These are phyloP conservation scores for Solanum bulbocastanum DNA, from an alignment of 257 asterid genomes.

Conservation along the genomic window DNA sequence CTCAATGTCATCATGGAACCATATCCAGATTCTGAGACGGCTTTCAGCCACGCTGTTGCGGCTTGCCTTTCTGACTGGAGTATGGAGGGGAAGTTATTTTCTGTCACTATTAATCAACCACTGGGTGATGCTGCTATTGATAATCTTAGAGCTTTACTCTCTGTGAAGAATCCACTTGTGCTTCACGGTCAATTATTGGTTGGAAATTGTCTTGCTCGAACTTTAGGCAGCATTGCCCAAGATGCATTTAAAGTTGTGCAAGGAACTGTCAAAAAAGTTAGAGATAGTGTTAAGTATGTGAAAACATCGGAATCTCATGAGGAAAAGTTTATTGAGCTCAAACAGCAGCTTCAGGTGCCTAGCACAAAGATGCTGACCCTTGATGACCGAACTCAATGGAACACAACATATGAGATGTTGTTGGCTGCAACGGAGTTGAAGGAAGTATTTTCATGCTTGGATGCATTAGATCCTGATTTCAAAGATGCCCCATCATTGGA, in stretches of 20 bases:
- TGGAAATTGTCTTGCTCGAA: constrained; percentile 77
- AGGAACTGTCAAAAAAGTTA: constrained; percentile 53
- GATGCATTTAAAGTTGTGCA: constrained; percentile 40
- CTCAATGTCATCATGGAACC: constrained; percentile 89
- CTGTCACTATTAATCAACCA: constrained; percentile 64
- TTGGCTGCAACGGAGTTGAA: constrained; percentile 68
- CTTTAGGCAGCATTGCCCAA: constrained; percentile 54
- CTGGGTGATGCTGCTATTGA: constrained; percentile 50
- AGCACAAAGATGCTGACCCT: constrained; percentile 61
- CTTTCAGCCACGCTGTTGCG: constrained; percentile 86
- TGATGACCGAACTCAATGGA: constrained; percentile 79
- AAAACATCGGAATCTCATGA: constrained; percentile 75
- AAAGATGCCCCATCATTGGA: constrained; percentile 43
- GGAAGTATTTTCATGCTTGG: constrained; percentile 86
- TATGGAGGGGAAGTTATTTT: constrained; percentile 76
- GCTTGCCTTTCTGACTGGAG: constrained; percentile 89
- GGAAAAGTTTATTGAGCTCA: constrained; percentile 78
- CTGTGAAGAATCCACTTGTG: constrained; percentile 73
- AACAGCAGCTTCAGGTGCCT: constrained; percentile 86
- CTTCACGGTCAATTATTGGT: constrained; percentile 78
- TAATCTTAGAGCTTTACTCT: constrained; percentile 65
- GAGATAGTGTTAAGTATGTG: constrained; percentile 84
- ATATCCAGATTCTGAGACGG: constrained; percentile 71
- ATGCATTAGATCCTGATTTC: constrained; percentile 69
- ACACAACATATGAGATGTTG: constrained; percentile 88